Percentiles rank a stretch among this genome's conserved stretches.
These are phyloP conservation scores for Penicillium ochrochloron DNA, from an alignment of 495 filamentous ascomycete species.

Conservation along the genomic window DNA sequence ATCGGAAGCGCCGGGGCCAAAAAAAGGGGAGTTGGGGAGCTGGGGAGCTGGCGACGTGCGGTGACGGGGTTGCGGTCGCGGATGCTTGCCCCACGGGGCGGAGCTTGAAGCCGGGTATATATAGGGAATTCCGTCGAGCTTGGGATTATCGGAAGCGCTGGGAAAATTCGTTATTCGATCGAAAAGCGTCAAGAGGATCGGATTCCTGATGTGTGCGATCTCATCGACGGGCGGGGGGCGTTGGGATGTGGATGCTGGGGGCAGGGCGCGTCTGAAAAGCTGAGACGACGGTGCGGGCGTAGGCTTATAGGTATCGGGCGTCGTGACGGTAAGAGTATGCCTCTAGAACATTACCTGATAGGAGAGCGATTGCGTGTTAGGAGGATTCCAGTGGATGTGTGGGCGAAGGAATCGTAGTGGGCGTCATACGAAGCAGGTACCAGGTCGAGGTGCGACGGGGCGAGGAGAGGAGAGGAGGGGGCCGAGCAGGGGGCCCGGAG, in stretches of 20 bases:
- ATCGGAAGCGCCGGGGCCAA: conserved; percentile 17
- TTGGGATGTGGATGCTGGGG: conserved; percentile 15
- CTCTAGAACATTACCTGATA: conserved; percentile 14
- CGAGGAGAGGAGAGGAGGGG: not conserved
- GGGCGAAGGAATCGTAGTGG: not conserved
- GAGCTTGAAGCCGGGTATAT: conserved; percentile 24
- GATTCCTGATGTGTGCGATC: not conserved
- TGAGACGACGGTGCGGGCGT: conserved; percentile 9
- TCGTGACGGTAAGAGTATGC: not conserved
- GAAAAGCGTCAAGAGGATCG: not conserved
- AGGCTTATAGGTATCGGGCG: conserved; percentile 1
- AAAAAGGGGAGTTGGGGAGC: conserved; percentile 4
- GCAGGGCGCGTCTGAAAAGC: conserved; percentile 11
- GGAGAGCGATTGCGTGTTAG: conserved; percentile 6
- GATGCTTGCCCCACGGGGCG: conserved; percentile 22
- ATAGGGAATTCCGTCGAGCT: not conserved
- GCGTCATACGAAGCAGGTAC: conserved; percentile 16
- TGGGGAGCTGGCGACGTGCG: conserved; percentile 19
- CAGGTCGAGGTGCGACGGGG: not conserved
- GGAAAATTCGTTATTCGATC: not conserved
- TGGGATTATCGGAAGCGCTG: not conserved
- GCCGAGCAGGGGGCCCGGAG: not conserved
- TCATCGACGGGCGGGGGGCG: conserved; percentile 24
- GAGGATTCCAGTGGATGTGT: not conserved
- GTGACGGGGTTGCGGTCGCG: conserved; percentile 20